Evolutionary conservation across 345 rosid species (phyloP).

Genomic region (Cardiospermum halicacabum): DNA sequence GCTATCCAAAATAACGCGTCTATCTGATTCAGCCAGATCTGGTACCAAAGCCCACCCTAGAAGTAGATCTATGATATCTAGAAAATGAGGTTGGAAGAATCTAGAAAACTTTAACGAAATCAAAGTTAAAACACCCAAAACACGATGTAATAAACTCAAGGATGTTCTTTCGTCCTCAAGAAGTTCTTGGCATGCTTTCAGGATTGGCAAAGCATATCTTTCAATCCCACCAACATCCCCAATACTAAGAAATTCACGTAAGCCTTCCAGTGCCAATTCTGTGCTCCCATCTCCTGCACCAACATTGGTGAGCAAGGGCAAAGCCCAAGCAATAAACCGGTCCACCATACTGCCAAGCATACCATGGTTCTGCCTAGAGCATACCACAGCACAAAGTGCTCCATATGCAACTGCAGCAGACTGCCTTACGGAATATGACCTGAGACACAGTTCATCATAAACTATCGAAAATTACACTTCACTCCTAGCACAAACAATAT

Average conservation of each 20-base stretch:
- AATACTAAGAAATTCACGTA: conserved; percentile 70
- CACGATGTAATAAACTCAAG: conserved; percentile 56
- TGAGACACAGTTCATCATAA: conserved; percentile 23
- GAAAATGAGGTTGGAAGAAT: conserved; percentile 86
- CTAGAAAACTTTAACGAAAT: conserved; percentile 65
- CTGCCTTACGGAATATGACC: conserved; percentile 69
- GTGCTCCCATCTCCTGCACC: conserved; percentile 67
- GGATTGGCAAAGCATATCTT: conserved; percentile 71
- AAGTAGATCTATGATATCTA: conserved; percentile 82
- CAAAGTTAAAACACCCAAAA: conserved; percentile 62
- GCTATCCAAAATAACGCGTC: conserved; percentile 71
- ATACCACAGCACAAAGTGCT: conserved; percentile 70
- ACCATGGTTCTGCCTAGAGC: conserved; percentile 76
- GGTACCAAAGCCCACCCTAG: conserved; percentile 95
- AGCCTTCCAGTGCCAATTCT: conserved; percentile 61
- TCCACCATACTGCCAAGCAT: conserved; percentile 73
- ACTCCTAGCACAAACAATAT: background rate
- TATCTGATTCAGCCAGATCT: conserved; percentile 67
- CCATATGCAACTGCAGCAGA: conserved; percentile 68
- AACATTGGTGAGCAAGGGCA: conserved; percentile 69
- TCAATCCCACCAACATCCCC: conserved; percentile 74
- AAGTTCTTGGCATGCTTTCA: conserved; percentile 76
- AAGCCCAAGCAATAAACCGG: conserved; percentile 74
- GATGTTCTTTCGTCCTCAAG: conserved; percentile 96
- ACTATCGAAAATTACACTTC: background rate